Percentiles rank a stretch among this genome's conserved stretches.
Conservation (phyloP, 768 basidiomycete genomes). For the Pholiota conissans region DNA sequence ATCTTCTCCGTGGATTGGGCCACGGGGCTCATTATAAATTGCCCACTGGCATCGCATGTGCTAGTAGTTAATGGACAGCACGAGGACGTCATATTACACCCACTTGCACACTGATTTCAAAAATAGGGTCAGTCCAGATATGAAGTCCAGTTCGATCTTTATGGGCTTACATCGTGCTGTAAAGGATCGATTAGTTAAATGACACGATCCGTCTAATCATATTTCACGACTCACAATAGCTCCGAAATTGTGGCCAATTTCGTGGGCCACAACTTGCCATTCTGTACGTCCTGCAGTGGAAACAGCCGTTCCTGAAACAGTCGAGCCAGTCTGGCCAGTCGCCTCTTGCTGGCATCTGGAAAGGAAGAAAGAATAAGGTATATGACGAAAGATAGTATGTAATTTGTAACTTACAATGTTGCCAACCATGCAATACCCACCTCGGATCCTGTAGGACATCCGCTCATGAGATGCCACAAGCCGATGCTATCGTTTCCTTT, state of each 20-base stretch:
- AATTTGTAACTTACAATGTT: constrained; percentile 52
- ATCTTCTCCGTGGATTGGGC: constrained; percentile 57
- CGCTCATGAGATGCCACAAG: constrained; percentile 88
- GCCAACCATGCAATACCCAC: constrained; percentile 89
- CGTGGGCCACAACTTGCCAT: constrained; percentile 83
- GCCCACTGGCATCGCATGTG: constrained; percentile 62
- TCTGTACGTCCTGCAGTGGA: constrained; percentile 76
- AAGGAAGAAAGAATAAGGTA: constrained; percentile 6
- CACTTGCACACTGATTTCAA: constrained; percentile 53
- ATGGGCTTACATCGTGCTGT: constrained; percentile 55
- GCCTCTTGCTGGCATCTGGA: constrained; percentile 56
- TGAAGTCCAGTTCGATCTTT: constrained; percentile 4
- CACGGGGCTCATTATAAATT: constrained; percentile 87
- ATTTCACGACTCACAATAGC: constrained; percentile 63
- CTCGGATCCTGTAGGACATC: constrained; percentile 78
- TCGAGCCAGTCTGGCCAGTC: constrained; percentile 41
- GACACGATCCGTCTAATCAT: constrained; percentile 6
- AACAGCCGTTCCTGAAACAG: constrained; percentile 81
- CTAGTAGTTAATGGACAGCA: constrained; percentile 72
- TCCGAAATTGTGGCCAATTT: constrained; percentile 88
- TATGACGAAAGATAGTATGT: neutral
- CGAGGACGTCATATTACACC: constrained; percentile 52
- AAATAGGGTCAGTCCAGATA: neutral
- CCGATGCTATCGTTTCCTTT: constrained; percentile 76
- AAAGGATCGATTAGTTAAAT: constrained; percentile 14